Base-by-base conservation (phyloP, 163 green algal species). In the Botryococcus braunii region DNA sequence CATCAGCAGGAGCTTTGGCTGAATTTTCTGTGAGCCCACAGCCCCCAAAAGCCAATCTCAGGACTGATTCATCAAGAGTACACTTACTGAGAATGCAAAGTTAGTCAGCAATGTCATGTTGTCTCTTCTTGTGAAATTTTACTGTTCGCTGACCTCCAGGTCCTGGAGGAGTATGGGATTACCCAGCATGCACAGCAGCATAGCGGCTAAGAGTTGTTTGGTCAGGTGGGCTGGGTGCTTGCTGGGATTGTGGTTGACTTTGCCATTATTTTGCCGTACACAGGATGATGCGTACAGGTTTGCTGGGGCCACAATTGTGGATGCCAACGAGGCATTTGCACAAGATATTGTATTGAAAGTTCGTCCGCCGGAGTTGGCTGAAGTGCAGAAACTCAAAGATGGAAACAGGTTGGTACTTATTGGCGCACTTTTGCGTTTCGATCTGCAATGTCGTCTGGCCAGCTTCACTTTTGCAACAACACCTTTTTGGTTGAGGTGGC, bases 261-360 rank as follows among this genome's bases (percentile, higher is more conserved):
- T 62, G 35, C 43, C 43, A 52, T 52, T 13, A 27, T 27, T 13
- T 17, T 32, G 27, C 27, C 49, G 5, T 8, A 13, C 49, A 7
- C 76, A 92, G 84, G 89, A 97, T 65, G 86, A 79, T 29, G 86
- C 83, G 3, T 97, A 95, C 74, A 49, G 49, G 23, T 73, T 72
- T 1, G 86, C 85, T 4, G 91, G 91, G 11, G 91, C 87, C 3
- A 88, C 9, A 3, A 76, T 97, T 17, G 84, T 74, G 29, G 46
- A 68, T 38, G 75, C 61, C 34, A 57, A 58, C 8, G 77, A 77
- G 0, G 88, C 86, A 0, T 82, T 91, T 47, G 46, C 52, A 2
- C 59, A 74, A 31, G 88, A 94, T 58, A 74, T 95, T 2, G 79
- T 95, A 37, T 72, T 94, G 41, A 92, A 93, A 71, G 74, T 96